Conservation (phyloP, 768 basidiomycete species). For the Mycena maculata region DNA sequence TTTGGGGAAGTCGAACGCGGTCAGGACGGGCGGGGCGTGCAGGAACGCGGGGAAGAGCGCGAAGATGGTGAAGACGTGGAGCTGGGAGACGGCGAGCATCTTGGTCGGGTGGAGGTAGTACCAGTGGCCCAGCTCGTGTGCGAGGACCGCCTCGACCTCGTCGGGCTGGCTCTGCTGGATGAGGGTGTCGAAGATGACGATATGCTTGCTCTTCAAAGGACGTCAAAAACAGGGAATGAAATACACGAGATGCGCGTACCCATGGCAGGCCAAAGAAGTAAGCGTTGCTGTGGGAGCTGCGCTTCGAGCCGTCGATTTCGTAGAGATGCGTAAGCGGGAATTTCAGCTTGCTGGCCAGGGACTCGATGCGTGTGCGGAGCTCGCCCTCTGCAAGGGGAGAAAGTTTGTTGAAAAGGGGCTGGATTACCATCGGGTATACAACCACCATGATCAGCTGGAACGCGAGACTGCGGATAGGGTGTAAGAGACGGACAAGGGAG, state of each 20-base stretch:
- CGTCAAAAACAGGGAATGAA: not conserved
- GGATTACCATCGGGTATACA: slow-evolving; percentile 87
- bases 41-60: slow-evolving; percentile 92
- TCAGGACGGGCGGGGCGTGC: slow-evolving; percentile 79
- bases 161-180: slow-evolving; percentile 91
- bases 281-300: slow-evolving; percentile 96
- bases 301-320: slow-evolving; percentile 97
- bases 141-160: slow-evolving; percentile 97
- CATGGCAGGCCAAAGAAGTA: slow-evolving; percentile 98
- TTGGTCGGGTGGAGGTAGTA: slow-evolving; percentile 92
- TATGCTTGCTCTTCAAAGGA: slow-evolving; percentile 80
- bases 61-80: slow-evolving; percentile 89
- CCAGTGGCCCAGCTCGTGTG: slow-evolving; percentile 98
- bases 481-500: not conserved
- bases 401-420: slow-evolving; percentile 97
- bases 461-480: slow-evolving; percentile 61
- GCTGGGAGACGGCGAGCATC: slow-evolving; percentile 84
- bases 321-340: slow-evolving; percentile 97
- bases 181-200: slow-evolving; percentile 97
- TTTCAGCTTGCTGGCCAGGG: slow-evolving; percentile 80
- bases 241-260: slow-evolving; percentile 57
- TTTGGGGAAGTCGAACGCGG: slow-evolving; percentile 84
- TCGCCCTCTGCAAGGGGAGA: slow-evolving; percentile 85
- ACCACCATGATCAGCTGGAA: slow-evolving; percentile 90
- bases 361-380: slow-evolving; percentile 81